Conservation (phyloP, 2,329 filamentous ascomycete species). For the Myriosclerotinia duriaeana region DNA sequence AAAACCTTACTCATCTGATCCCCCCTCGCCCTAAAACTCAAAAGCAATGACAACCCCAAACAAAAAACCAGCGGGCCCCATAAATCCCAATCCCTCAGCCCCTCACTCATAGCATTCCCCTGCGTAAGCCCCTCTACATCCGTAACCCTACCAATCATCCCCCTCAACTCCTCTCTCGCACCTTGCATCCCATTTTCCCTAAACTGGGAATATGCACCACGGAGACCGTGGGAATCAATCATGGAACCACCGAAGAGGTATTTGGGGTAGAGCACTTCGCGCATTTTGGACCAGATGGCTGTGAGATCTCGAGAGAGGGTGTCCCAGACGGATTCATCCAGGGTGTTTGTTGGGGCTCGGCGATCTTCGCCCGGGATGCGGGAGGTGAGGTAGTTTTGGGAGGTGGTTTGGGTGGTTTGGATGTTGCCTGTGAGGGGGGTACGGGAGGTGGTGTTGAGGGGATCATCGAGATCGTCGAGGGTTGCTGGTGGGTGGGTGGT, state of each 20-base stretch:
- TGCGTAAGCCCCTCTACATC: constrained; percentile 60
- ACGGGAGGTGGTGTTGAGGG: constrained; percentile 78
- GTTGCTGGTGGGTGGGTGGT: constrained; percentile 27
- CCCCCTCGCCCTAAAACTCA: constrained; percentile 76
- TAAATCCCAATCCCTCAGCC: constrained; percentile 93
- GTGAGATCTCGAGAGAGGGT: constrained; percentile 90
- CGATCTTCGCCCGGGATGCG: constrained; percentile 92
- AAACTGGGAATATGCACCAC: constrained; percentile 62
- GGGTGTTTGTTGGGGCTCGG: constrained; percentile 83
- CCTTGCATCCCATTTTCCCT: constrained; percentile 58
- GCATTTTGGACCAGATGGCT: constrained; percentile 97
- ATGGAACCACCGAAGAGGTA: constrained; percentile 78
- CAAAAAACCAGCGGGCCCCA: constrained; percentile 98
- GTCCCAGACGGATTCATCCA: constrained; percentile 96
- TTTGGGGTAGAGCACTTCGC: constrained; percentile 92
- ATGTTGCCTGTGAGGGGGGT: constrained; percentile 85
- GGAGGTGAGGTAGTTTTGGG: constrained; percentile 79
- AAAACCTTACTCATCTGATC: constrained; percentile 89
- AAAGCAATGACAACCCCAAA: constrained; percentile 78
- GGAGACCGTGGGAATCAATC: constrained; percentile 57
- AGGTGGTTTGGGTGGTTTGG: constrained; percentile 48
- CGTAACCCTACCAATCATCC: constrained; percentile 60
- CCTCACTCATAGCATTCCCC: constrained; percentile 74
- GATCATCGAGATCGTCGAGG: constrained; percentile 81
- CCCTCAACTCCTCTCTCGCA: constrained; percentile 61